Percentiles rank a stretch among this genome's conserved stretches.
Evolutionary conservation across 352 stramenopile species (phyloP).

Genomic region (Phytophthora multivora): DNA sequence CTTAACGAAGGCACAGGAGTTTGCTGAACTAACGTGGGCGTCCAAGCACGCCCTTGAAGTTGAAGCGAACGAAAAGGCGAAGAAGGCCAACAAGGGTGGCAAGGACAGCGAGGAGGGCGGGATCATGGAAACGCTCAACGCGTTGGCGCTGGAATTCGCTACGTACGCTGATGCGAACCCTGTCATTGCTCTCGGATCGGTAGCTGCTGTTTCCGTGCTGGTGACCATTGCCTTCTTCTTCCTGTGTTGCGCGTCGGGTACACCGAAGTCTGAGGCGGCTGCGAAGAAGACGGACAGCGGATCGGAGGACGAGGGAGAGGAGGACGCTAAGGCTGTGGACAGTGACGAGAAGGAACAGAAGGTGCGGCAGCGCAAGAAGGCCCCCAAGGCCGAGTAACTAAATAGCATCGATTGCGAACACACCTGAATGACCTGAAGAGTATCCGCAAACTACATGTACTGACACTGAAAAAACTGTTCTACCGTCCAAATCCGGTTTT

Average conservation of each 20-base stretch:
- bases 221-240: constrained; percentile 57
- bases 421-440: background rate
- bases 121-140: constrained; percentile 50
- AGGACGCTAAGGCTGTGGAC: constrained; percentile 43
- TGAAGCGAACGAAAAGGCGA: constrained; percentile 55
- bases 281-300: constrained; percentile 43
- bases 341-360: constrained; percentile 54
- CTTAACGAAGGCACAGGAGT: constrained; percentile 73
- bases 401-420: background rate
- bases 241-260: constrained; percentile 56
- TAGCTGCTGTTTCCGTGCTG: constrained; percentile 48
- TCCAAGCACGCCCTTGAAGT: constrained; percentile 77
- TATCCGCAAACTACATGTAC: too few relatives aligned
- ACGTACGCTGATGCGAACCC: constrained; percentile 68
- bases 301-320: constrained; percentile 40
- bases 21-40: constrained; percentile 75
- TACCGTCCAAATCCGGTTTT: background rate
- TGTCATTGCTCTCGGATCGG: constrained; percentile 48
- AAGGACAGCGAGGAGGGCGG: constrained; percentile 54
- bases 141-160: constrained; percentile 43
- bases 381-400: constrained; percentile 58
- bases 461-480: too few relatives aligned
- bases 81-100: constrained; percentile 45
- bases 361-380: constrained; percentile 82
- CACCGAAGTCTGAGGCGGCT: constrained; percentile 16